Evolutionary conservation across 2,329 filamentous ascomycete genomes (phyloP).

Genomic region (Talaromyces pinophilus): DNA sequence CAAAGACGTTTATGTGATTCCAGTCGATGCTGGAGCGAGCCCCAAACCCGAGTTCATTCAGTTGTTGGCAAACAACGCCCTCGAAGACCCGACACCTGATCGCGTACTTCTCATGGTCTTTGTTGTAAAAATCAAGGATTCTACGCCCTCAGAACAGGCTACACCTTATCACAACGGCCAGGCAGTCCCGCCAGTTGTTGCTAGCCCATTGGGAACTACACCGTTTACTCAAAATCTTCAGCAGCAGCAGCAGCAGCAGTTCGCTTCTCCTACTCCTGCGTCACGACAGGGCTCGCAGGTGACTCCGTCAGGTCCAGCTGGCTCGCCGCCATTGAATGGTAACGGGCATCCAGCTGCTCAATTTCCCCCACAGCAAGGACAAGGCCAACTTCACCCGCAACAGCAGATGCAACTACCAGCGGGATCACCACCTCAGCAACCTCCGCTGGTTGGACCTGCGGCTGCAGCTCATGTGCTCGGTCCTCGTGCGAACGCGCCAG

Average conservation of each 20-base stretch:
- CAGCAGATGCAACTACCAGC: conserved; percentile 26
- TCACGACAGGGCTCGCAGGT: conserved; percentile 19
- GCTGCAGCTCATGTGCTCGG: conserved; percentile 67
- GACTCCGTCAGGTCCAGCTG: conserved; percentile 6
- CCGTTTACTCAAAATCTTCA: conserved; percentile 31
- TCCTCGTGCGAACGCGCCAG: conserved; percentile 61
- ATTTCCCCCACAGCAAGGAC: conserved; percentile 21
- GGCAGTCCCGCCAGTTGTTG: conserved; percentile 35
- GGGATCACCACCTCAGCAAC: conserved; percentile 26
- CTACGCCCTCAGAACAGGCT: conserved; percentile 43
- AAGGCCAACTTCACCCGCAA: conserved; percentile 20
- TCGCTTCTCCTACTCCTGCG: conserved; percentile 29
- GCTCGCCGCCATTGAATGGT: conserved; percentile 5
- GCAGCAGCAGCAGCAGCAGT: conserved; percentile 29
- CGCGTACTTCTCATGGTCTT: conserved; percentile 81
- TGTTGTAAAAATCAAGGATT: conserved; percentile 68
- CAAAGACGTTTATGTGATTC: conserved; percentile 88
- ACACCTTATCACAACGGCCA: conserved; percentile 42
- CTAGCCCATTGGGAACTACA: conserved; percentile 36
- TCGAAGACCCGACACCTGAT: conserved; percentile 71
- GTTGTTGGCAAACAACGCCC: conserved; percentile 79
- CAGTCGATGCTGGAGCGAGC: conserved; percentile 69
- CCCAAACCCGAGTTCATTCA: conserved; percentile 81
- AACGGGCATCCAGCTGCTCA: neutral
- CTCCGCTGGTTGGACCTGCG: conserved; percentile 51